These are phyloP conservation scores for Pholiota conissans DNA, from an alignment of 768 basidiomycete genomes.

Conservation along the genomic window DNA sequence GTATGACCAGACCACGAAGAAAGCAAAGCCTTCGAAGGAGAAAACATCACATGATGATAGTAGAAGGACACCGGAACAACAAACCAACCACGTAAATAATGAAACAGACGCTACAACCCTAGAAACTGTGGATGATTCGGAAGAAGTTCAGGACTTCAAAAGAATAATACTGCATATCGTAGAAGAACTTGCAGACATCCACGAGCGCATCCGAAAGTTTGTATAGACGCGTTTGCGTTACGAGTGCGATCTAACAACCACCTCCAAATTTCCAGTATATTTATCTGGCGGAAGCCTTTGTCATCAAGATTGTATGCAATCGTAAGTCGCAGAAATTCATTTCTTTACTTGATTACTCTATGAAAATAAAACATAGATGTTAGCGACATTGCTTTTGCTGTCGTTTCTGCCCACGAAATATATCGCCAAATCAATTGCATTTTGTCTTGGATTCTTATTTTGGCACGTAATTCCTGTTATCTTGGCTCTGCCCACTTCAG, in stretches of 20 bases:
- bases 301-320: slow-evolving; percentile 49
- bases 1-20: slow-evolving; percentile 37
- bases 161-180: slow-evolving; percentile 38
- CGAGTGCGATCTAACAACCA: slow-evolving; percentile 2
- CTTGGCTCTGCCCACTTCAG: slow-evolving; percentile 46
- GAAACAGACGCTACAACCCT: slow-evolving; percentile 22
- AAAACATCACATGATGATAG: slow-evolving; percentile 15
- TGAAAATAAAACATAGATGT: slow-evolving; percentile 29
- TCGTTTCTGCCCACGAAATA: slow-evolving; percentile 47
- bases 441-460: slow-evolving; percentile 50
- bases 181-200: slow-evolving; percentile 55
- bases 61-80: background rate
- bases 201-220: slow-evolving; percentile 67
- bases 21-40: slow-evolving; percentile 25
- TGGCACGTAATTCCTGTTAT: slow-evolving; percentile 66
- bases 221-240: slow-evolving; percentile 11
- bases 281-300: slow-evolving; percentile 61
- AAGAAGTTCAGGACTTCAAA: slow-evolving; percentile 43
- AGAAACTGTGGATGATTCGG: slow-evolving; percentile 32
- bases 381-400: slow-evolving; percentile 38
- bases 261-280: slow-evolving; percentile 40
- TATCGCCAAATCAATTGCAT: slow-evolving; percentile 46
- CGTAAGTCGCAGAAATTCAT: slow-evolving; percentile 32
- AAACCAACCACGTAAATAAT: background rate
- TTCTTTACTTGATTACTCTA: background rate